Evolutionary conservation across 805 yeast species (phyloP).

Genomic region (Hanseniaspora mollemarum): DNA sequence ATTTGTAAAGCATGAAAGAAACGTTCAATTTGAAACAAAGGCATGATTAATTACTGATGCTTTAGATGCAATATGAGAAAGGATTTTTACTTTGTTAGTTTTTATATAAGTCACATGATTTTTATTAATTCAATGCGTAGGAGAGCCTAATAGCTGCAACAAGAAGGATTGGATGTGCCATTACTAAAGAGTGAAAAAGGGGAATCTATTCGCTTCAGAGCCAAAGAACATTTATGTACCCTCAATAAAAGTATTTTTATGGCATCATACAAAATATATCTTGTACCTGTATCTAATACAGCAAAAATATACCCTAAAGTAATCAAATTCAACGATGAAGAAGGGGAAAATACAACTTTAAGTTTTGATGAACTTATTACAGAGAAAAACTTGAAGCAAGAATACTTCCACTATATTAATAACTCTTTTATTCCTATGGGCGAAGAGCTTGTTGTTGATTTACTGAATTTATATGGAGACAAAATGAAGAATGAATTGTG

Average conservation of each 20-base stretch:
- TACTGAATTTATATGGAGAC: slow-evolving; percentile 25
- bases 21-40: not conserved
- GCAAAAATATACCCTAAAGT: slow-evolving; percentile 9
- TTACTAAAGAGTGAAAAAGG: too few species aligned
- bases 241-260: too few species aligned
- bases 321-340: slow-evolving; percentile 5
- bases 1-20: slow-evolving; percentile 24
- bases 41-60: too few species aligned
- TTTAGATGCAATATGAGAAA: too few species aligned
- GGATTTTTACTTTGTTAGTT: too few species aligned
- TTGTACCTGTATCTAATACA: slow-evolving; percentile 7
- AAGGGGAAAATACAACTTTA: not conserved
- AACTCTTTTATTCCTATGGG: slow-evolving; percentile 32
- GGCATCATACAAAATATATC: slow-evolving; percentile 2
- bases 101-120: not conserved
- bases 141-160: too few species aligned
- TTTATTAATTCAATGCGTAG: not conserved
- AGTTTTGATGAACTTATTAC: slow-evolving; percentile 4
- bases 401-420: slow-evolving; percentile 28
- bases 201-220: too few species aligned
- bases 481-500: slow-evolving; percentile 27
- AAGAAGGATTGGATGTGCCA: too few species aligned
- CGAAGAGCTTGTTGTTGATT: slow-evolving; percentile 27
- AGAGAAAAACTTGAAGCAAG: not conserved
- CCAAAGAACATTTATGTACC: too few species aligned